Evolutionary conservation across 257 asterid genomes (phyloP).

Genomic region (Cordia subcordata): DNA sequence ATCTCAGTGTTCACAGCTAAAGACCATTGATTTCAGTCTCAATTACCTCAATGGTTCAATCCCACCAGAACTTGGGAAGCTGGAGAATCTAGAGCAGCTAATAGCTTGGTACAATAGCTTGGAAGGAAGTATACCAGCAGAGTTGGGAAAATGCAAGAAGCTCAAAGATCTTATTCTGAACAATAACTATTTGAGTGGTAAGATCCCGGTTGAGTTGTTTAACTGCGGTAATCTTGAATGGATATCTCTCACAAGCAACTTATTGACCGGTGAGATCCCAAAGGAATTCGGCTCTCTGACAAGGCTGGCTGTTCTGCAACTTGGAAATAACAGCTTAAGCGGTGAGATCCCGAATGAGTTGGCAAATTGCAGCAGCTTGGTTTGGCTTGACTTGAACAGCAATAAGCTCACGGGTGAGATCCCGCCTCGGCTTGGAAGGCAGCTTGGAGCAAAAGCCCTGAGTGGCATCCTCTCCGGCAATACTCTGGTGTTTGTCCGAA

Average conservation of each 20-base stretch:
- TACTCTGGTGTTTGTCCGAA: conserved; percentile 77
- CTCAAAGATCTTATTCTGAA: conserved; percentile 85
- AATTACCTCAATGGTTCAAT: conserved; percentile 80
- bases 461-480: conserved; percentile 84
- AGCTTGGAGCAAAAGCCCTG: conserved; percentile 68
- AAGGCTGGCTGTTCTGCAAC: conserved; percentile 83
- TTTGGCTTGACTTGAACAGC: conserved; percentile 81
- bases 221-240: conserved; percentile 64
- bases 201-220: conserved; percentile 60
- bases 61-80: conserved; percentile 68
- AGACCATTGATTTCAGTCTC: conserved; percentile 76
- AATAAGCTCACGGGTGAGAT: conserved; percentile 72
- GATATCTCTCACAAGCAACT: conserved; percentile 85
- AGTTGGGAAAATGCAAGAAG: conserved; percentile 75
- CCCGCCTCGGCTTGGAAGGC: conserved; percentile 84
- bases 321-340: conserved; percentile 66
- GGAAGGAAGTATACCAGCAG: conserved; percentile 70
- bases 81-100: conserved; percentile 75
- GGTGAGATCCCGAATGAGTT: conserved; percentile 80
- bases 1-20: conserved; percentile 60
- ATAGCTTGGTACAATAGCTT: conserved; percentile 89
- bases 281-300: conserved; percentile 48
- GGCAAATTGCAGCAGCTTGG: conserved; percentile 67
- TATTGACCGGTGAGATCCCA: conserved; percentile 65
- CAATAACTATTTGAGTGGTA: conserved; percentile 68